These are phyloP conservation scores for Moniliophthora roreri DNA, from an alignment of 1,284 basidiomycete species.

Conservation along the genomic window DNA sequence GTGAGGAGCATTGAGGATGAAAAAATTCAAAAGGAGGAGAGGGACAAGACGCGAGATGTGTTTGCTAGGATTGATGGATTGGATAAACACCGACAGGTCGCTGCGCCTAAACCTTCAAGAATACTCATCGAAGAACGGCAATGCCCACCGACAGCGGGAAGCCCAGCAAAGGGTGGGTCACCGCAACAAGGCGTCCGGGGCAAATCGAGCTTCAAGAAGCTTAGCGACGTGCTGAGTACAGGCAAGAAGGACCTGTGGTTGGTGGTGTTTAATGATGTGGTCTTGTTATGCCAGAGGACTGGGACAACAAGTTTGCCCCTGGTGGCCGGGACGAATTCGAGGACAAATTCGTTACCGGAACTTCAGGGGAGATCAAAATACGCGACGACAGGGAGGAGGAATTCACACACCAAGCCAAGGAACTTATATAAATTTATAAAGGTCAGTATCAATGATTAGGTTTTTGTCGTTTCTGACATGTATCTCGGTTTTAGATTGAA, in stretches of 20 bases:
- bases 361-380: conserved; percentile 79
- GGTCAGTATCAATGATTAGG: conserved; percentile 36
- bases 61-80: conserved; percentile 96
- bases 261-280: conserved; percentile 94
- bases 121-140: conserved; percentile 84
- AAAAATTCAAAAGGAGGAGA: conserved; percentile 94
- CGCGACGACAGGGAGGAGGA: conserved; percentile 72
- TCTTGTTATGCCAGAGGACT: conserved; percentile 86
- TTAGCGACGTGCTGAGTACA: conserved; percentile 76
- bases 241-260: conserved; percentile 91
- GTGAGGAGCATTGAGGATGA: conserved; percentile 97
- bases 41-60: conserved; percentile 91
- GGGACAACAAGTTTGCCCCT: conserved; percentile 89
- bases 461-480: not conserved
- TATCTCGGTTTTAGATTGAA: conserved; percentile 60
- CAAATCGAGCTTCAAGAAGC: conserved; percentile 80
- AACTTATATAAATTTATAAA: conserved; percentile 90
- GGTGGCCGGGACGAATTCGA: conserved; percentile 66
- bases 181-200: conserved; percentile 59
- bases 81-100: conserved; percentile 84
- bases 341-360: conserved; percentile 75
- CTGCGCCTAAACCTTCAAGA: conserved; percentile 86
- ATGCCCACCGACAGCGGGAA: conserved; percentile 32
- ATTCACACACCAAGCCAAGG: conserved; percentile 74
- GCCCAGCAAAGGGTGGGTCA: conserved; percentile 7